phyloP scores from a whole-genome alignment of 441 rosid species.

The Populus trichocarpa region DNA sequence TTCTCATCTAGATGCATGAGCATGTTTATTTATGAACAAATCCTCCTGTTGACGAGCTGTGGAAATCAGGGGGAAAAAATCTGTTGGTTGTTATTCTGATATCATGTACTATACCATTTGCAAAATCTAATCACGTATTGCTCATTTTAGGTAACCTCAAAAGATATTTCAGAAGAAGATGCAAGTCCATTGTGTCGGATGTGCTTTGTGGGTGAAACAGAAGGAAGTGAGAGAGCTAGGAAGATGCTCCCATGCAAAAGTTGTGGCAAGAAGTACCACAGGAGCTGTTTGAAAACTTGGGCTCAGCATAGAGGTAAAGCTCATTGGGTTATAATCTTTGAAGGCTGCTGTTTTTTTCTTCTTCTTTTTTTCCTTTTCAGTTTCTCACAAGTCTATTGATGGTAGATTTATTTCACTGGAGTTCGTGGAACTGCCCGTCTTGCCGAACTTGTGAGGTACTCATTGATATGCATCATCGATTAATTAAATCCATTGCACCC shows the following conservation, averaged over 20 bases:
- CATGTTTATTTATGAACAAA: background rate
- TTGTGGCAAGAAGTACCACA: constrained; percentile 93
- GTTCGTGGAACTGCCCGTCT: constrained; percentile 93
- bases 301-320: constrained; percentile 81
- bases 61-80: background rate
- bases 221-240: constrained; percentile 84
- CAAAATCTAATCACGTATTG: background rate
- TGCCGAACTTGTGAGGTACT: constrained; percentile 91
- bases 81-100: background rate
- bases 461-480: background rate
- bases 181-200: constrained; percentile 73
- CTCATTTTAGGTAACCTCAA: constrained; percentile 41
- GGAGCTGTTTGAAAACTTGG: constrained; percentile 88
- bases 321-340: constrained; percentile 6
- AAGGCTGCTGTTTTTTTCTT: constrained; percentile 1
- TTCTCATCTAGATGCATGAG: background rate
- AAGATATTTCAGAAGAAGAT: constrained; percentile 53
- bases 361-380: no score
- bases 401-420: constrained; percentile 94
- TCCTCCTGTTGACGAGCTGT: background rate
- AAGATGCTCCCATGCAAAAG: constrained; percentile 85
- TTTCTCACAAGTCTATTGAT: constrained; percentile 22
- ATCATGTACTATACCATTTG: background rate
- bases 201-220: constrained; percentile 83
- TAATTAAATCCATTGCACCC: background rate